phyloP scores from a whole-genome alignment of 116 monocot species.

The Cymodocea nodosa region DNA sequence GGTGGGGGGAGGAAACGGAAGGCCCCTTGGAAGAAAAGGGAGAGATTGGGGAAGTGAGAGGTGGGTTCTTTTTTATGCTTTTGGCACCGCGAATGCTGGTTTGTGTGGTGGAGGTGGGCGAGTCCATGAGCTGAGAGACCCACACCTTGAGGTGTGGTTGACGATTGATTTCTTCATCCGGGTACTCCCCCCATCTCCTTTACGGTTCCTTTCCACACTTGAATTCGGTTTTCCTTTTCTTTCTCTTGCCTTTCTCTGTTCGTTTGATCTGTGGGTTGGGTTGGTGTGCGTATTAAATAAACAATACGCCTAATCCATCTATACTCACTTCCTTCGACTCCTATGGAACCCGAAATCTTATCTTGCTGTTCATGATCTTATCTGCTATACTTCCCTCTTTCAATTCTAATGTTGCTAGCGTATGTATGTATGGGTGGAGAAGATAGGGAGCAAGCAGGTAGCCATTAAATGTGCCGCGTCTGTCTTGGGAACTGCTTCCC shows the following conservation, averaged over 20 bases:
- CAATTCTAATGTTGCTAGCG: background rate
- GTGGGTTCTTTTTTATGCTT: background rate
- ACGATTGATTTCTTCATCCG: background rate
- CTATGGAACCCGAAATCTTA: background rate
- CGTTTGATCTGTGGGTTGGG: slow-evolving; percentile 2
- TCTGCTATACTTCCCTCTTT: background rate
- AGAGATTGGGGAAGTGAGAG: background rate
- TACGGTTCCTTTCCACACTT: background rate
- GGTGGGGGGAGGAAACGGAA: background rate
- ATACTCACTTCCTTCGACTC: background rate
- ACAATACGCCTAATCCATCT: background rate
- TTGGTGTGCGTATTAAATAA: background rate
- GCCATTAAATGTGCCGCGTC: slow-evolving; percentile 2
- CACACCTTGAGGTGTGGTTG: background rate
- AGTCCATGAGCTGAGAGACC: background rate
- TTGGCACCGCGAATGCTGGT: background rate
- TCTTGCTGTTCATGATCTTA: slow-evolving; percentile 5
- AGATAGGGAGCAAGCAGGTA: background rate
- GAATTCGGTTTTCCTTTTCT: background rate
- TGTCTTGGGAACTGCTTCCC: background rate
- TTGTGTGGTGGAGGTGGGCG: background rate
- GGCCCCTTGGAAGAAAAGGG: background rate
- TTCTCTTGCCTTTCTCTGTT: background rate
- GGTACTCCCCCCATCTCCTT: slow-evolving; percentile 1
- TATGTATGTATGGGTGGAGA: background rate